Evolutionary conservation across 2,329 filamentous ascomycete species (phyloP), one percentile per base, ranked within the genome.

Genomic region (Fusarium duplospermum): DNA sequence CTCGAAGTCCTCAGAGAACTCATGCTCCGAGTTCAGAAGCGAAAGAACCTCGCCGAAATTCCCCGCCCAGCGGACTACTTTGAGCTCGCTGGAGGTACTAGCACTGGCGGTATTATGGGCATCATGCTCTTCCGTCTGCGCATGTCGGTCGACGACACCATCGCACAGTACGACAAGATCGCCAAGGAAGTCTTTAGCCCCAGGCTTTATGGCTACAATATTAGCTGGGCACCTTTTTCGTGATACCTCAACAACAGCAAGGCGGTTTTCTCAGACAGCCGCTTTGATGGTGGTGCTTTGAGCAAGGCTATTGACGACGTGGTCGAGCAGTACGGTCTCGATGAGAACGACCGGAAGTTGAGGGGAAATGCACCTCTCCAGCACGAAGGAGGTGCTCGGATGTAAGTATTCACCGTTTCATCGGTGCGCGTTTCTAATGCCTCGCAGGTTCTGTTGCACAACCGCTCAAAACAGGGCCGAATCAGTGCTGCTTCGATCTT

Each of bases 41-140:
- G 33, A 3, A 59, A 60, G 1, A 27, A 38, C 10, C 36, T 64
- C 4, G n/a, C 31, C 4, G 38, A 60, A 6, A 27, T 38, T 2
- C 33, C 33, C 5, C 57, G 60, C 0, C 74, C 74, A 4, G 52
- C 62, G 0, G 73, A 76, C 10, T 76, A 76, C 6, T 76, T 76
- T 16, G 73, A 76, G 6, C 71, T 76, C 0, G 74, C 73, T 2
- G 73, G 52, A 0, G 73, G 74, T 2, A 76, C 74, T 0, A 76
- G 74, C 35, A 76, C 73, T 0, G 73, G 73, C 0, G 73, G 73
- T 71, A 73, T 73, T 4, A 72, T 72, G 61, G 70, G 70, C 0
- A 72, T 72, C 2, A 72, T 58, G 75, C 69, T 77, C 9, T 77
- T 77, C 11, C 67, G 75, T 1, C 62, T 77, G 9, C 75, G 70